Conservation (phyloP, 345 rosid genomes). For the Arabis hirsuta region DNA sequence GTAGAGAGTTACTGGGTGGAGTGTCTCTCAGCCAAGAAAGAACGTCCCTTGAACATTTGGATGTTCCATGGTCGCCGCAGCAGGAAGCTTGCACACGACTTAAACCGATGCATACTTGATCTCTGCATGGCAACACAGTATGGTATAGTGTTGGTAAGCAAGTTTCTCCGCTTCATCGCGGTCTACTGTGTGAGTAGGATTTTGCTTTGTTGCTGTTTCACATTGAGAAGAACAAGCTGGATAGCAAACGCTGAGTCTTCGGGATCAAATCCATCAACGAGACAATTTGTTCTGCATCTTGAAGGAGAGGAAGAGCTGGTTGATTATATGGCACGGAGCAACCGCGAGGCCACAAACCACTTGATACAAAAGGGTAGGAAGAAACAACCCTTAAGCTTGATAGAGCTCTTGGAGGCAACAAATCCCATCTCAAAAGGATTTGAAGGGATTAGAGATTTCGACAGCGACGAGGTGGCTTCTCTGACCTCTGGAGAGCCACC, state of each 20-base stretch:
- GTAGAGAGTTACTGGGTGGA: conserved; percentile 78
- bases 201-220: conserved; percentile 35
- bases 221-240: conserved; percentile 34
- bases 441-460: conserved; percentile 64
- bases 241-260: conserved; percentile 44
- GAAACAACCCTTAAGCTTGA: conserved; percentile 60
- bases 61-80: conserved; percentile 44
- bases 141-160: conserved; percentile 69
- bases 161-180: conserved; percentile 57
- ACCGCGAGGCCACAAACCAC: conserved; percentile 60
- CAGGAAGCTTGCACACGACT: conserved; percentile 55
- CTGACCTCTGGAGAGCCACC: conserved; percentile 63
- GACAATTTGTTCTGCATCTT: conserved; percentile 71
- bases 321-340: conserved; percentile 58
- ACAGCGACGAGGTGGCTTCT: conserved; percentile 52
- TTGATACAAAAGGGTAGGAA: conserved; percentile 60
- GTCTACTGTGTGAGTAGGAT: conserved; percentile 48
- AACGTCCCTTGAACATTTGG: conserved; percentile 54
- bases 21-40: conserved; percentile 62
- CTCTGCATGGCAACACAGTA: conserved; percentile 57
- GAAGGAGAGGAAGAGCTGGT: conserved; percentile 81
- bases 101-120: conserved; percentile 46
- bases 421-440: conserved; percentile 53
- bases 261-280: conserved; percentile 38
- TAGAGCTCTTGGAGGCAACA: conserved; percentile 53